Evolutionary conservation across 176 grass and related monocot genomes (phyloP).

Genomic region (Raddia guianensis): DNA sequence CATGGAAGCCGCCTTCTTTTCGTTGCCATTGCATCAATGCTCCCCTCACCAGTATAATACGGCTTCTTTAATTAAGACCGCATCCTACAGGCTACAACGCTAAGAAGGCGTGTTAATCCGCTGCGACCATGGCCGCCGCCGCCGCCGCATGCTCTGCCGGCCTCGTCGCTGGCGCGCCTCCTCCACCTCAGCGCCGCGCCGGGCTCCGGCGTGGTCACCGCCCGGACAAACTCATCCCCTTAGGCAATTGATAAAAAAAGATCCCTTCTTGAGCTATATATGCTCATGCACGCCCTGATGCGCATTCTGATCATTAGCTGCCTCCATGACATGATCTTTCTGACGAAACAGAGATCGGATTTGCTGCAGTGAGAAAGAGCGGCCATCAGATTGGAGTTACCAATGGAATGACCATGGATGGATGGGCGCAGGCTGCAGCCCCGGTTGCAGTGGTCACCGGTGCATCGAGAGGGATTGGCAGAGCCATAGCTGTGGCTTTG

Average conservation of each 20-base stretch:
- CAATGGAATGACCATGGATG: constrained; percentile 19
- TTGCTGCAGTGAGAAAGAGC: neutral
- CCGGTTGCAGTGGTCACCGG: constrained; percentile 51
- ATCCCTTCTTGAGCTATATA: neutral
- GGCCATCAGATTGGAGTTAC: neutral
- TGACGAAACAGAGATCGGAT: neutral
- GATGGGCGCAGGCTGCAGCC: constrained; percentile 21
- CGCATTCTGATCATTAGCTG: too few relatives aligned
- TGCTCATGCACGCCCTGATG: neutral
- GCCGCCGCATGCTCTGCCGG: constrained; percentile 6
- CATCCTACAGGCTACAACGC: neutral
- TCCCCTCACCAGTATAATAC: too few relatives aligned
- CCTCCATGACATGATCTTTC: neutral
- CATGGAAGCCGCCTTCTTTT: constrained; percentile 13
- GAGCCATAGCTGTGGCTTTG: constrained; percentile 67
- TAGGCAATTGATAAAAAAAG: neutral
- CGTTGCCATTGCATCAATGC: neutral
- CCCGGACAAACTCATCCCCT: neutral
- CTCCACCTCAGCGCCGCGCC: neutral
- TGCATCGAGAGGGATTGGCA: constrained; percentile 91
- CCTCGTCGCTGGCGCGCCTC: neutral
- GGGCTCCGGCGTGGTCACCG: neutral
- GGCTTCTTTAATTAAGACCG: neutral
- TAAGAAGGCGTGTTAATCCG: neutral
- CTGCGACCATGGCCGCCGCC: constrained; percentile 33